A percentile compares a stretch with the other conserved stretches of the same genome.
These are phyloP conservation scores for Aciculosporium take DNA, from an alignment of 2,329 filamentous ascomycete species.

Conservation along the genomic window DNA sequence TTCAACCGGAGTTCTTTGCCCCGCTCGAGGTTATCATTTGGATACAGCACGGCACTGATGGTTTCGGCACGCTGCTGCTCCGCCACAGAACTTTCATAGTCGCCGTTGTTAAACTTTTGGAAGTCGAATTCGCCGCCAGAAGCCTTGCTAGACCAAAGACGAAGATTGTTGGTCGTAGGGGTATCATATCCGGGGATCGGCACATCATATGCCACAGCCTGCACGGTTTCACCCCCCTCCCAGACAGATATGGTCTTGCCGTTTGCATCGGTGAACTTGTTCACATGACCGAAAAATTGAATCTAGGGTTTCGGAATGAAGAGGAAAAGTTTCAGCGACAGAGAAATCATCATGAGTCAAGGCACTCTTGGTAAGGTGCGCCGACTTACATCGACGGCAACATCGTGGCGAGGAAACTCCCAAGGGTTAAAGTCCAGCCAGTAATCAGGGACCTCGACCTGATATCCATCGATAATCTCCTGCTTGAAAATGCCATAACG, in stretches of 20 bases:
- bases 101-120: conserved; percentile 96
- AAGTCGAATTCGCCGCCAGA: conserved; percentile 97
- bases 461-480: conserved; percentile 94
- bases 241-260: conserved; percentile 65
- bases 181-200: conserved; percentile 84
- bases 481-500: conserved; percentile 98
- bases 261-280: conserved; percentile 57
- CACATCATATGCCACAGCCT: conserved; percentile 87
- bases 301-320: conserved; percentile 33
- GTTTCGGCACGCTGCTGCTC: conserved; percentile 98
- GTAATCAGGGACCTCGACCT: conserved; percentile 96
- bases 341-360: not conserved
- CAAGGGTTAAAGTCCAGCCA: conserved; percentile 99
- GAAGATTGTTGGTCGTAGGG: conserved; percentile 84
- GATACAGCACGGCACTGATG: conserved; percentile 92
- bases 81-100: conserved; percentile 96
- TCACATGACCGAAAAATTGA: conserved; percentile 84
- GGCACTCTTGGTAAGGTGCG: not conserved
- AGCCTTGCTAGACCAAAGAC: conserved; percentile 95
- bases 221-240: conserved; percentile 88
- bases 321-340: not conserved
- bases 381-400: conserved; percentile 63
- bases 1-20: conserved; percentile 96
- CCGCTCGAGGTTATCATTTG: conserved; percentile 91
- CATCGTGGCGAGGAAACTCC: conserved; percentile 94